A percentile compares a stretch with the other conserved stretches of the same genome.
Conservation (phyloP, 306 rosid species). For the Cicer chorassanicum region DNA sequence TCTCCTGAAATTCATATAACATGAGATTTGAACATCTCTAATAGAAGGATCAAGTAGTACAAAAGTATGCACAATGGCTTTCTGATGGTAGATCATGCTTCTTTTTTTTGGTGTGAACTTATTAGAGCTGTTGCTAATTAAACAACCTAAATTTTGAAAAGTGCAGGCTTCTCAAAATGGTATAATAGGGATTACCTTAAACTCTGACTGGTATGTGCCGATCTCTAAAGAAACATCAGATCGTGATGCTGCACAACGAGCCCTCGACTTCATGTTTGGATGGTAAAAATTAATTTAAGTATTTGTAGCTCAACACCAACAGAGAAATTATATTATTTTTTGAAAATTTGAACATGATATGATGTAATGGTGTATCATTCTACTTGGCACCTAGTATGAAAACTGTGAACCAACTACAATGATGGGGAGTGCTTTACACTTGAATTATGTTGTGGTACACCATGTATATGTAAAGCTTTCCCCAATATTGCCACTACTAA, state of each 20-base stretch:
- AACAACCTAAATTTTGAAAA: slow-evolving; percentile 11
- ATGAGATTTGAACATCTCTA: background rate
- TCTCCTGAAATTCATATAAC: slow-evolving; percentile 24
- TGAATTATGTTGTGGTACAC: too few relatives aligned
- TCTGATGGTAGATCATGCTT: slow-evolving; percentile 2
- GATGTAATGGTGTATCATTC: background rate
- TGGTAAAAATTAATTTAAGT: slow-evolving; percentile 56
- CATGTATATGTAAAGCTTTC: background rate
- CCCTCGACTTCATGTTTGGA: slow-evolving; percentile 74
- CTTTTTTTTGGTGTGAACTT: slow-evolving; percentile 17
- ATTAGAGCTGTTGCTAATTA: slow-evolving; percentile 1
- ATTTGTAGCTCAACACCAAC: slow-evolving; percentile 16
- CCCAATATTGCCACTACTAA: background rate
- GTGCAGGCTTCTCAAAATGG: slow-evolving; percentile 71
- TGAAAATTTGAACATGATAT: slow-evolving; percentile 28
- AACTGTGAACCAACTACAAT: slow-evolving; percentile 1
- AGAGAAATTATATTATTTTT: slow-evolving; percentile 13
- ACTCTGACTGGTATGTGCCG: slow-evolving; percentile 60
- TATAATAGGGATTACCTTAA: slow-evolving; percentile 59
- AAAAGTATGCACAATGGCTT: background rate
- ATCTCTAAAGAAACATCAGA: slow-evolving; percentile 45
- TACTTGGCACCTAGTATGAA: slow-evolving; percentile 11
- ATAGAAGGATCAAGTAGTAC: slow-evolving; percentile 7
- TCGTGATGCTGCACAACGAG: slow-evolving; percentile 57
- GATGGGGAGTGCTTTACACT: too few relatives aligned